These are phyloP conservation scores for Russula earlei DNA, from an alignment of 768 basidiomycete species.

Conservation along the genomic window DNA sequence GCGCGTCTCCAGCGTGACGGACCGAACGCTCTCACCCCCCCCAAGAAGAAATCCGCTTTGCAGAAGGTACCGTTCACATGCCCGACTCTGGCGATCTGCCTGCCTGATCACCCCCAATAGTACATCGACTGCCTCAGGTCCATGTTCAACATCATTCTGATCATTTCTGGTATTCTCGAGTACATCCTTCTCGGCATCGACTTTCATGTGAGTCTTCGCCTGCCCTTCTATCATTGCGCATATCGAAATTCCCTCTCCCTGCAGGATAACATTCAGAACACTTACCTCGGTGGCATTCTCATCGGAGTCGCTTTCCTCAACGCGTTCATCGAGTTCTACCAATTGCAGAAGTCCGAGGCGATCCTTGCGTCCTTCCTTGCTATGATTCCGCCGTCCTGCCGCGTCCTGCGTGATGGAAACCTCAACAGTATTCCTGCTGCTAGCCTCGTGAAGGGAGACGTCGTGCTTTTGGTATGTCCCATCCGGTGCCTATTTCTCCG, in stretches of 20 bases:
- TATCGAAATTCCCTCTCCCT: conserved; percentile 7
- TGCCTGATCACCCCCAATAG: conserved; percentile 26
- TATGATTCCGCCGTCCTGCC: conserved; percentile 64
- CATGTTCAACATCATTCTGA: conserved; percentile 57
- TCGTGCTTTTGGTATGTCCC: conserved; percentile 46
- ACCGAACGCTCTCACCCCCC: conserved; percentile 54
- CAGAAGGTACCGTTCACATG: conserved; percentile 38
- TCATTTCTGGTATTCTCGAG: conserved; percentile 56
- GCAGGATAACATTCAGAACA: conserved; percentile 52
- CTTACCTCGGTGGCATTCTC: conserved; percentile 61
- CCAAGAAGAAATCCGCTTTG: conserved; percentile 55
- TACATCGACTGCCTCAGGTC: conserved; percentile 55
- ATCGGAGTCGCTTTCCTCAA: conserved; percentile 61
- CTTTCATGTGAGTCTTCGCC: conserved; percentile 36
- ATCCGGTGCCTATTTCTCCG: neutral
- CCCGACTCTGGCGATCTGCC: neutral
- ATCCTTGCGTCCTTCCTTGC: conserved; percentile 65
- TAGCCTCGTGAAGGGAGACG: conserved; percentile 55
- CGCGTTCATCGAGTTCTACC: conserved; percentile 59
- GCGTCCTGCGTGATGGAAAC: conserved; percentile 48
- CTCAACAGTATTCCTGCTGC: conserved; percentile 49
- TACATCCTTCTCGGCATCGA: conserved; percentile 55
- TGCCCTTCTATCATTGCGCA: neutral
- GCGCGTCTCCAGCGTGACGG: conserved; percentile 47
- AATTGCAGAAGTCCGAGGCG: conserved; percentile 65